Evolutionary conservation across 1,284 basidiomycete species (phyloP).

Genomic region (Pisolithus thermaeus): DNA sequence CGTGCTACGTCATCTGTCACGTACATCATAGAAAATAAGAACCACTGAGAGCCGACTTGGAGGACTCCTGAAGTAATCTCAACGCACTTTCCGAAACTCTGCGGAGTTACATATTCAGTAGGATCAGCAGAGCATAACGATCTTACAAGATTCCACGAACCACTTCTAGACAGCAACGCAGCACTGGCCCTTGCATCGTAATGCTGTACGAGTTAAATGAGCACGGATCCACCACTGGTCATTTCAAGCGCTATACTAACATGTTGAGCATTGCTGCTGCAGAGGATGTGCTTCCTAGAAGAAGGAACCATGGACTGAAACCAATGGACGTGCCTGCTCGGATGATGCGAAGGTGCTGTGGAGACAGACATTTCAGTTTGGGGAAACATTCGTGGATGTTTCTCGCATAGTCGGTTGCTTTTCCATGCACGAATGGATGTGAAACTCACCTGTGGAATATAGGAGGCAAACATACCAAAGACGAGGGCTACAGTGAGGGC

Average conservation of each 20-base stretch:
- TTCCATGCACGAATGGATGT: background rate
- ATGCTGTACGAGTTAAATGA: constrained; percentile 39
- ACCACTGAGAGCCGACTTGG: constrained; percentile 84
- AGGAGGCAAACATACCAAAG: constrained; percentile 79
- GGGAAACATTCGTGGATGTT: background rate
- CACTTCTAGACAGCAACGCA: constrained; percentile 75
- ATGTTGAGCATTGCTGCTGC: constrained; percentile 82
- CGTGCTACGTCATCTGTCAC: constrained; percentile 4
- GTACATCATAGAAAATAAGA: constrained; percentile 81
- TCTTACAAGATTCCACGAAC: constrained; percentile 40
- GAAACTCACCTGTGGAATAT: constrained; percentile 73
- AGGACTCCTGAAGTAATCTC: constrained; percentile 82
- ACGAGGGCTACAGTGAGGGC: constrained; percentile 74
- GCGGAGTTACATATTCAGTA: background rate
- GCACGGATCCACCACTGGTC: background rate
- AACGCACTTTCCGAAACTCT: constrained; percentile 72
- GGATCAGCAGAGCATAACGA: background rate
- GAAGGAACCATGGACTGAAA: constrained; percentile 89
- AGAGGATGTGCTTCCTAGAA: constrained; percentile 84
- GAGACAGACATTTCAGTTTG: background rate
- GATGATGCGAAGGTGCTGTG: constrained; percentile 76
- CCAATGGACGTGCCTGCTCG: constrained; percentile 76
- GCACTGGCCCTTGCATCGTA: constrained; percentile 82
- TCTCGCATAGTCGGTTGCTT: background rate
- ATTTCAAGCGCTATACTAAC: constrained; percentile 31